These are phyloP conservation scores for Turritis glabra DNA, from an alignment of 345 rosid species.

Conservation along the genomic window DNA sequence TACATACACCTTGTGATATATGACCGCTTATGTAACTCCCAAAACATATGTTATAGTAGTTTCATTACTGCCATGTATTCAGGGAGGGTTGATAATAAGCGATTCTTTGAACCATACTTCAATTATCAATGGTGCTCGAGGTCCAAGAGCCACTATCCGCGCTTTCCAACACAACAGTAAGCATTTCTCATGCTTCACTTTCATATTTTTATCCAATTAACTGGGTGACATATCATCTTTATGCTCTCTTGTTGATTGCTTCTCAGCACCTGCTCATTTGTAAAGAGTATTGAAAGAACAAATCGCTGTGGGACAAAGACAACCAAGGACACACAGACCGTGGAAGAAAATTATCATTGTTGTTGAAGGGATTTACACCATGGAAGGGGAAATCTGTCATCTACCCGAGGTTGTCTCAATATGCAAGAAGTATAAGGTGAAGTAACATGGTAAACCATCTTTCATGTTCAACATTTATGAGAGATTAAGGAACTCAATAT, in stretches of 20 bases:
- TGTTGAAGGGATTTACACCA: conserved; percentile 90
- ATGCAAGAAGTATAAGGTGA: conserved; percentile 92
- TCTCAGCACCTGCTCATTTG: conserved; percentile 86
- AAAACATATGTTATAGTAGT: not conserved
- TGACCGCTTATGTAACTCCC: not conserved
- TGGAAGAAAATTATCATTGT: conserved; percentile 93
- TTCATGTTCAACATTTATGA: not conserved
- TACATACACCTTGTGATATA: conserved; percentile 1
- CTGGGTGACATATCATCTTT: conserved; percentile 10
- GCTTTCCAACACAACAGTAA: conserved; percentile 94
- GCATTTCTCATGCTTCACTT: conserved; percentile 23
- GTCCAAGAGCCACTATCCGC: too few relatives aligned
- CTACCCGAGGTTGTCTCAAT: conserved; percentile 91
- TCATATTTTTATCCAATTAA: not conserved
- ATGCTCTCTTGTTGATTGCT: conserved; percentile 19
- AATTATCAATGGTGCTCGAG: conserved; percentile 93
- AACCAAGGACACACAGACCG: conserved; percentile 89
- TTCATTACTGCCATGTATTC: conserved; percentile 17
- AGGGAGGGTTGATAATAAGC: conserved; percentile 91
- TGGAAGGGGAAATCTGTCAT: conserved; percentile 95
- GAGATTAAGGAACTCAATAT: not conserved
- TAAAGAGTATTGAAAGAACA: conserved; percentile 90
- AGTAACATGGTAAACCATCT: conserved; percentile 1
- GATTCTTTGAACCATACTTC: conserved; percentile 97
- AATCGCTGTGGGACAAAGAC: conserved; percentile 88